Percentiles rank a stretch among this genome's conserved stretches.
phyloP scores from a whole-genome alignment of 108 stramenopile genomes.

The Cyclotella cryptica region DNA sequence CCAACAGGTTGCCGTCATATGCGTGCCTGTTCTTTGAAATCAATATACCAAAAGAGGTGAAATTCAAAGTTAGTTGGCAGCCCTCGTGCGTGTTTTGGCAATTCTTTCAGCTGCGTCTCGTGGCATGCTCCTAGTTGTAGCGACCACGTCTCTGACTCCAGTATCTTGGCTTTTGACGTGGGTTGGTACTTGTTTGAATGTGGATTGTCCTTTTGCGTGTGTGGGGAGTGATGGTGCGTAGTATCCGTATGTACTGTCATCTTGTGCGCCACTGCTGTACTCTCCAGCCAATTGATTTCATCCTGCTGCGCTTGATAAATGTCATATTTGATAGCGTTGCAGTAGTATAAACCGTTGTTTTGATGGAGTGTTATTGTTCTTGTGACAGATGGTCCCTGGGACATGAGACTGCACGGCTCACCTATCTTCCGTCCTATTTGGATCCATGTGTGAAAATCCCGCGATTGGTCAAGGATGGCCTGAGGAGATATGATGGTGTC shows the following conservation, averaged over 20 bases:
- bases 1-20: conserved; percentile 9
- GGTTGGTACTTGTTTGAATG: background rate
- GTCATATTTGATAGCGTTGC: background rate
- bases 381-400: too few relatives aligned
- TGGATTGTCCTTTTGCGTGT: background rate
- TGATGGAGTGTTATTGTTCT: too few relatives aligned
- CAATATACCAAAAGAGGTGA: too few relatives aligned
- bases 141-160: conserved; percentile 15
- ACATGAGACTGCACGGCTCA: background rate
- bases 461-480: background rate
- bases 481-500: too few relatives aligned
- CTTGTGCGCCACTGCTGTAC: background rate
- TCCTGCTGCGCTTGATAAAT: too few relatives aligned
- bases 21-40: too few relatives aligned
- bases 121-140: background rate
- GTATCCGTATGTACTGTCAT: background rate
- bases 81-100: conserved; percentile 5
- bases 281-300: too few relatives aligned
- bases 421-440: background rate
- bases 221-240: background rate
- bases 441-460: background rate
- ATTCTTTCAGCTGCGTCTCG: too few relatives aligned
- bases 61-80: too few relatives aligned
- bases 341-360: too few relatives aligned
- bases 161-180: background rate